Evolutionary conservation across 2,329 filamentous ascomycete genomes (phyloP).

Genomic region (Penicillium digitatum): DNA sequence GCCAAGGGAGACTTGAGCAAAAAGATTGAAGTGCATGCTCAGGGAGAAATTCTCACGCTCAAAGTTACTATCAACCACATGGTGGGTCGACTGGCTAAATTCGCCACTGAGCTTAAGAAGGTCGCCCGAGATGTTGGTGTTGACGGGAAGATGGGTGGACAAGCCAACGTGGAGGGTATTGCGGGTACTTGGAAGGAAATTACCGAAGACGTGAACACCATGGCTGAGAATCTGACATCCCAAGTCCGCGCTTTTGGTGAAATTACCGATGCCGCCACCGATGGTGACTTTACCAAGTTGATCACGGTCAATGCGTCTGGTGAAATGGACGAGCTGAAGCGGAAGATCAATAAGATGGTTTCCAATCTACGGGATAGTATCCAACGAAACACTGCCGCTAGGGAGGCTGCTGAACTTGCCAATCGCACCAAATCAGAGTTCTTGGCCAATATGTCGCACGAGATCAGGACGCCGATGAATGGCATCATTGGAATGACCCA

Average conservation of each 20-base stretch:
- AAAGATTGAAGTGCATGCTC: slow-evolving; percentile 91
- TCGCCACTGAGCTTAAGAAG: slow-evolving; percentile 92
- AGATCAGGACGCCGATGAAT: slow-evolving; percentile 96
- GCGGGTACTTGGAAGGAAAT: slow-evolving; percentile 98
- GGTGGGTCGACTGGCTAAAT: slow-evolving; percentile 91
- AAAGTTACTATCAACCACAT: slow-evolving; percentile 99
- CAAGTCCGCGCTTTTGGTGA: slow-evolving; percentile 97
- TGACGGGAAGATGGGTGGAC: slow-evolving; percentile 96
- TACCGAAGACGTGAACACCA: slow-evolving; percentile 92
- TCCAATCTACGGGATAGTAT: slow-evolving; percentile 93
- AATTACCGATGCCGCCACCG: slow-evolving; percentile 95
- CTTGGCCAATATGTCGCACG: slow-evolving; percentile 97
- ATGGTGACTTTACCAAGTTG: slow-evolving; percentile 94
- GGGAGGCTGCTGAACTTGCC: slow-evolving; percentile 91
- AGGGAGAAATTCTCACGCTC: slow-evolving; percentile 87
- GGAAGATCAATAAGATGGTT: slow-evolving; percentile 99
- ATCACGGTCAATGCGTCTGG: slow-evolving; percentile 96
- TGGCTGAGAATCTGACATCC: slow-evolving; percentile 81
- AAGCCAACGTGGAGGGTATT: slow-evolving; percentile 88
- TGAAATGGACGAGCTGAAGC: slow-evolving; percentile 98
- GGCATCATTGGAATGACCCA: slow-evolving; percentile 98
- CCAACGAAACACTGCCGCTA: slow-evolving; percentile 89
- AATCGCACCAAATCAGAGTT: slow-evolving; percentile 99
- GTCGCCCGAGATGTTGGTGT: slow-evolving; percentile 96
- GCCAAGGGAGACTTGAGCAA: slow-evolving; percentile 93